Conservation (phyloP, 129 eudicot species). For the Flaveria ramosissima region DNA sequence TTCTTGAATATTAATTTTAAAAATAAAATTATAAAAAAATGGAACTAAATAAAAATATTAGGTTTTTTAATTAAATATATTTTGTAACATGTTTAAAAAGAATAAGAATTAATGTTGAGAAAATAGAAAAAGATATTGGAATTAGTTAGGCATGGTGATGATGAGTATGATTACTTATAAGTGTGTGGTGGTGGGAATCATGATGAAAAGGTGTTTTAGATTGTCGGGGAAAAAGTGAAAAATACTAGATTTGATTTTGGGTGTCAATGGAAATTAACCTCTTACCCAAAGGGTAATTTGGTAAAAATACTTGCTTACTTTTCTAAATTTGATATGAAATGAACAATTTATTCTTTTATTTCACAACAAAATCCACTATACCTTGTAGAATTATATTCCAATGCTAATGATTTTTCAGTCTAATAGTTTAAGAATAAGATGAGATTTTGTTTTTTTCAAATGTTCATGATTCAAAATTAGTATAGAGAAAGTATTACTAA, state of each 20-base stretch:
- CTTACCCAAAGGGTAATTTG: conserved; percentile 1
- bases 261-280: conserved; percentile 23
- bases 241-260: conserved; percentile 26
- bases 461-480: no score
- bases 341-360: no score
- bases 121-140: conserved; percentile 31
- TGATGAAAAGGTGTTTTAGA: conserved; percentile 41
- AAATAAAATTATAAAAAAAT: no score
- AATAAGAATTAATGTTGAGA: background rate
- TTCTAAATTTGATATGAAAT: no score
- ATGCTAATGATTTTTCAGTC: no score
- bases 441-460: no score
- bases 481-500: no score
- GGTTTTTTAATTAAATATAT: no score
- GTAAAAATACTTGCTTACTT: background rate
- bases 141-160: conserved; percentile 44
- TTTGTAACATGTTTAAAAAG: background rate
- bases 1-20: background rate
- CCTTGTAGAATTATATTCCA: no score
- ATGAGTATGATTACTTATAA: conserved; percentile 33
- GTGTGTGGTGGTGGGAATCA: conserved; percentile 33
- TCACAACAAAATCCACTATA: no score
- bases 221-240: conserved; percentile 33
- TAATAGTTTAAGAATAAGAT: no score
- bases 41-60: no score